These are phyloP conservation scores for Pyronema omphalodes DNA, from an alignment of 495 filamentous ascomycete genomes.

Conservation along the genomic window DNA sequence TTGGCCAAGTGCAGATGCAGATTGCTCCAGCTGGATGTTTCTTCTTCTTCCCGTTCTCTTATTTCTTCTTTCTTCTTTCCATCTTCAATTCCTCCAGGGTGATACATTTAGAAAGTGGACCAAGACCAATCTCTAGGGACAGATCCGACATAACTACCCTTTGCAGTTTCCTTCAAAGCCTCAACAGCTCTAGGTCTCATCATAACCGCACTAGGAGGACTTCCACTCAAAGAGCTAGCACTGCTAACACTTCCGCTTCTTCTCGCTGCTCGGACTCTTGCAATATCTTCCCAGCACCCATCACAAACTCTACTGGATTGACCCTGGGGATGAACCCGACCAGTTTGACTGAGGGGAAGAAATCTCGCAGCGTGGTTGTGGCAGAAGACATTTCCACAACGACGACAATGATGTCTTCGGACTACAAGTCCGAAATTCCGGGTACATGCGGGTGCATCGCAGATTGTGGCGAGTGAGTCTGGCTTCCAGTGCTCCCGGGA, in stretches of 20 bases:
- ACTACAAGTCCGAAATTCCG: constrained; percentile 46
- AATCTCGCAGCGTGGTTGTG: constrained; percentile 37
- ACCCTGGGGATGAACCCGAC: constrained; percentile 46
- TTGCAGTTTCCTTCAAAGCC: not conserved
- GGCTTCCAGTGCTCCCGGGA: constrained; percentile 57
- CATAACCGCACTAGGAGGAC: constrained; percentile 14
- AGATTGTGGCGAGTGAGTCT: constrained; percentile 41
- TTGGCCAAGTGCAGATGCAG: no score
- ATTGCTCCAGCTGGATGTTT: no score
- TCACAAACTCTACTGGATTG: constrained; percentile 39
- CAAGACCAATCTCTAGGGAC: constrained; percentile 52
- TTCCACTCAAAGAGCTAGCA: constrained; percentile 16
- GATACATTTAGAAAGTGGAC: constrained; percentile 42
- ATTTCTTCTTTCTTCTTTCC: no score
- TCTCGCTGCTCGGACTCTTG: constrained; percentile 18
- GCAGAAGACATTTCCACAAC: constrained; percentile 55
- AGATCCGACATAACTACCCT: constrained; percentile 33
- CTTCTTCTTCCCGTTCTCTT: no score
- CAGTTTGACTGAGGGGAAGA: constrained; percentile 45
- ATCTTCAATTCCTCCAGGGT: no score
- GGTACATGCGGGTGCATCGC: constrained; percentile 43
- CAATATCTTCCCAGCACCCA: constrained; percentile 40
- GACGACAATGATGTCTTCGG: constrained; percentile 55
- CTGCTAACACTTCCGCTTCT: constrained; percentile 23
- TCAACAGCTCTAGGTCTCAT: constrained; percentile 5